A percentile compares a stretch with the other conserved stretches of the same genome.
phyloP scores from a whole-genome alignment of 208 protist genomes.

The Crithidia thermophila region DNA sequence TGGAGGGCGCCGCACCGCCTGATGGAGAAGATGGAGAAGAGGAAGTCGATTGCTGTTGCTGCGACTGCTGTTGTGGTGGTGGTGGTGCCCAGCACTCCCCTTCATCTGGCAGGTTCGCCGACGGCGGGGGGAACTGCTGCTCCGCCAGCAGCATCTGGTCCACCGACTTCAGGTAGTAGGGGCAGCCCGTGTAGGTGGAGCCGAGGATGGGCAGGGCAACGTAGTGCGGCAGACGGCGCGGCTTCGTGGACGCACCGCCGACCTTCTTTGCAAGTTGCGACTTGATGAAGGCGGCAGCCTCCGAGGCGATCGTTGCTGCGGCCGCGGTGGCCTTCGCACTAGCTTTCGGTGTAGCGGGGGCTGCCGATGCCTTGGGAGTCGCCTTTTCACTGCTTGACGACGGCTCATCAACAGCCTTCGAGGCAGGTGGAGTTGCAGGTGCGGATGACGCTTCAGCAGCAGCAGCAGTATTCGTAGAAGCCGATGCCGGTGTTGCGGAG shows the following conservation, averaged over 20 bases:
- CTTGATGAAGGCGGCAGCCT: constrained; percentile 37
- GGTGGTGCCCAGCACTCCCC: constrained; percentile 24
- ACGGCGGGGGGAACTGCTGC: constrained; percentile 43
- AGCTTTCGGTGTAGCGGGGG: neutral
- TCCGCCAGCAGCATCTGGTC: constrained; percentile 47
- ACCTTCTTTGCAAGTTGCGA: constrained; percentile 23
- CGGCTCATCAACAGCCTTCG: neutral
- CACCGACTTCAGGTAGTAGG: constrained; percentile 57
- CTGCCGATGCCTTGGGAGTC: neutral
- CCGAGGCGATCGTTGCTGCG: constrained; percentile 17
- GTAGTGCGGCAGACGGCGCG: constrained; percentile 29
- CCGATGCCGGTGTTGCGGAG: neutral
- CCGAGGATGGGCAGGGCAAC: constrained; percentile 59
- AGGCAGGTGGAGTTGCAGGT: neutral
- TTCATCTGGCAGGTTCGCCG: constrained; percentile 27
- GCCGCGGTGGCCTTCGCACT: constrained; percentile 12
- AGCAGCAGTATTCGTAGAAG: neutral
- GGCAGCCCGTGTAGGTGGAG: constrained; percentile 44
- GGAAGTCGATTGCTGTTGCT: neutral
- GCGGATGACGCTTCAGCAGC: neutral
- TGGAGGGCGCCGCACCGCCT: no score
- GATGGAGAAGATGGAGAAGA: no score
- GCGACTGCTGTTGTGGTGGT: neutral
- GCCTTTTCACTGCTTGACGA: neutral
- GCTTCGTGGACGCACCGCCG: neutral